Conservation (phyloP, 257 asterid genomes). For the Knoxia roxburghii region DNA sequence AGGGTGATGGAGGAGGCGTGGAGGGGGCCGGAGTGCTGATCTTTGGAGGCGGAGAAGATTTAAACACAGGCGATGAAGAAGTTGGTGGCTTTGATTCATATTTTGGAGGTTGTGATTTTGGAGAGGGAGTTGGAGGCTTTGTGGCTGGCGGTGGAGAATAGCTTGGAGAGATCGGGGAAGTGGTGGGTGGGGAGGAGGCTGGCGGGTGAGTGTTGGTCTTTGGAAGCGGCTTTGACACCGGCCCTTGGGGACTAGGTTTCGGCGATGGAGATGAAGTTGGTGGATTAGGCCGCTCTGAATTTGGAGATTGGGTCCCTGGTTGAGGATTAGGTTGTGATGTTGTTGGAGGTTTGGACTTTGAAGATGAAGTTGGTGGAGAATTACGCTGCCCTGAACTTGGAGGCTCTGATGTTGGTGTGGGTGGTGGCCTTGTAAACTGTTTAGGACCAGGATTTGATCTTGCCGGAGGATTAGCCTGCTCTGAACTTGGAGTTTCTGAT, state of each 20-base stretch:
- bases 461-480: constrained; percentile 4
- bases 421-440: constrained; percentile 7
- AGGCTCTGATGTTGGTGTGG: not conserved
- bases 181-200: not conserved
- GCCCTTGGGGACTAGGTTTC: not conserved
- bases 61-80: not conserved
- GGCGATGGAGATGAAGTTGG: not conserved
- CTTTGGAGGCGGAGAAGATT: constrained; percentile 1
- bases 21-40: not conserved
- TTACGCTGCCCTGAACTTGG: not conserved
- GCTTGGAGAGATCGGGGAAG: not conserved
- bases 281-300: not conserved
- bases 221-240: not conserved
- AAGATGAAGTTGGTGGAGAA: not conserved
- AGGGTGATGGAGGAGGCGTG: no score
- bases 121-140: not conserved
- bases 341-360: not conserved
- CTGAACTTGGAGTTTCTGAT: no score
- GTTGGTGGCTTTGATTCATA: not conserved
- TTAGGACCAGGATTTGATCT: not conserved
- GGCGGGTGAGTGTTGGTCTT: not conserved
- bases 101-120: not conserved
- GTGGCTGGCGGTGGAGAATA: not conserved
- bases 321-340: not conserved
- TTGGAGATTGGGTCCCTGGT: not conserved